Evolutionary conservation across 1,284 basidiomycete species (phyloP).

Genomic region (Ustilago crameri): DNA sequence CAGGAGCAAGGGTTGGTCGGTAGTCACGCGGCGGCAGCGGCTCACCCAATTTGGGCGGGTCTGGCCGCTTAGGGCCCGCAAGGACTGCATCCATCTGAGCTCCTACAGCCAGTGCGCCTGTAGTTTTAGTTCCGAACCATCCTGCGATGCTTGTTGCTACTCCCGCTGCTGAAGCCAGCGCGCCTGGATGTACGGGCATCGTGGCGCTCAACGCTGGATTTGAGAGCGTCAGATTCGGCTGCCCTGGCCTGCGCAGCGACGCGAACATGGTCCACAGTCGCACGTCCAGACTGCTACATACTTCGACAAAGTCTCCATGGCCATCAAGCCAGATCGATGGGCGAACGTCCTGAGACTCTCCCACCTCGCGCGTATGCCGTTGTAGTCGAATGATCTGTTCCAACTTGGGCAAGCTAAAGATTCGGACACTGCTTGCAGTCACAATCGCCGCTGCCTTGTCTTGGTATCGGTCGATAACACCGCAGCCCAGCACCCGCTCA

Average conservation of each 20-base stretch:
- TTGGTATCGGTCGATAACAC: constrained; percentile 44
- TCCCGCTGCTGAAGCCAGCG: constrained; percentile 46
- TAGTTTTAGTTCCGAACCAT: constrained; percentile 56
- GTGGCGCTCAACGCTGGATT: constrained; percentile 17
- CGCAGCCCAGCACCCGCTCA: constrained; percentile 49
- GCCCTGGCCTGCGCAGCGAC: constrained; percentile 48
- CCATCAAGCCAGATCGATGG: constrained; percentile 44
- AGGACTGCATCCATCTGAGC: constrained; percentile 53
- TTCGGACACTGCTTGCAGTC: constrained; percentile 49
- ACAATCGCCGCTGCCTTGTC: constrained; percentile 52
- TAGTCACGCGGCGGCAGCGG: constrained; percentile 32
- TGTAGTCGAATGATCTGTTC: constrained; percentile 54
- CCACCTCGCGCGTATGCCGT: constrained; percentile 51
- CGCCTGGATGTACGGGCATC: constrained; percentile 57
- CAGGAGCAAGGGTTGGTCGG: constrained; percentile 12
- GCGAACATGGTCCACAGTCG: constrained; percentile 62
- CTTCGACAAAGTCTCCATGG: constrained; percentile 61
- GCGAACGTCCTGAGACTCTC: constrained; percentile 32
- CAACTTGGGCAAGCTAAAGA: constrained; percentile 55
- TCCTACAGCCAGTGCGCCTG: constrained; percentile 45
- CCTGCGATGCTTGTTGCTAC: constrained; percentile 55
- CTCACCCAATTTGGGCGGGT: constrained; percentile 41
- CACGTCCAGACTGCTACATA: constrained; percentile 57
- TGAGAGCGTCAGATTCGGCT: constrained; percentile 51
- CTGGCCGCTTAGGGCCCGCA: constrained; percentile 51